Conservation (phyloP, 306 rosid species). For the Prinsepia uniflora region DNA sequence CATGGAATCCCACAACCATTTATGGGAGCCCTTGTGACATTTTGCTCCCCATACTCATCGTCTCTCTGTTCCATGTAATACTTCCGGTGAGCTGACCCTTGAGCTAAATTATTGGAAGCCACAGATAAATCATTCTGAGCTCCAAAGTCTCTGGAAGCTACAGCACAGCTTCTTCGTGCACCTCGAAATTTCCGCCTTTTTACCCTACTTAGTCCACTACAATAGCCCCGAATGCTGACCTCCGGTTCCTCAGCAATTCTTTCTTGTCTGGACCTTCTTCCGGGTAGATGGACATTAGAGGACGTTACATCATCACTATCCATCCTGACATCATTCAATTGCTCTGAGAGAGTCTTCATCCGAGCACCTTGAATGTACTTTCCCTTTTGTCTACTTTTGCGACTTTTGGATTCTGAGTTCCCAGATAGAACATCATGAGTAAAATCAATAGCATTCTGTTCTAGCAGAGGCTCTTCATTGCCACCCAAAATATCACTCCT, state of each 20-base stretch:
- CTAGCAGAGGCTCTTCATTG: slow-evolving; percentile 48
- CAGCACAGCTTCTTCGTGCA: slow-evolving; percentile 58
- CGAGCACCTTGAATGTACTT: slow-evolving; percentile 55
- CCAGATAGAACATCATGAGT: slow-evolving; percentile 53
- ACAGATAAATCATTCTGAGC: slow-evolving; percentile 81
- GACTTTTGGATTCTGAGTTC: slow-evolving; percentile 62
- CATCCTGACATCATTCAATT: slow-evolving; percentile 56
- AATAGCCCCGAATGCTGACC: slow-evolving; percentile 47
- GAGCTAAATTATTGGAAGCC: slow-evolving; percentile 76
- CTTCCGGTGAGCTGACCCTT: slow-evolving; percentile 53
- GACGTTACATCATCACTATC: slow-evolving; percentile 82
- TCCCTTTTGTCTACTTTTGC: slow-evolving; percentile 60
- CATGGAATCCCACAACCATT: slow-evolving; percentile 98
- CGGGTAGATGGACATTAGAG: slow-evolving; percentile 57
- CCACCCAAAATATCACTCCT: slow-evolving; percentile 51
- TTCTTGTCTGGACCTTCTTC: slow-evolving; percentile 50
- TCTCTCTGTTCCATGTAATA: slow-evolving; percentile 60
- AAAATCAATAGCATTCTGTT: slow-evolving; percentile 43
- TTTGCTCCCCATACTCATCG: slow-evolving; percentile 45
- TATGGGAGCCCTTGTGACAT: slow-evolving; percentile 75
- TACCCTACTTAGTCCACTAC: slow-evolving; percentile 58
- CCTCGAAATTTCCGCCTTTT: slow-evolving; percentile 78
- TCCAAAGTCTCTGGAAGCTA: slow-evolving; percentile 66
- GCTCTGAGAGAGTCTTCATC: slow-evolving; percentile 72
- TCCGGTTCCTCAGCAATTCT: slow-evolving; percentile 55